A percentile compares a stretch with the other conserved stretches of the same genome.
Conservation (phyloP, 495 filamentous ascomycete species). For the Cetradonia linearis region DNA sequence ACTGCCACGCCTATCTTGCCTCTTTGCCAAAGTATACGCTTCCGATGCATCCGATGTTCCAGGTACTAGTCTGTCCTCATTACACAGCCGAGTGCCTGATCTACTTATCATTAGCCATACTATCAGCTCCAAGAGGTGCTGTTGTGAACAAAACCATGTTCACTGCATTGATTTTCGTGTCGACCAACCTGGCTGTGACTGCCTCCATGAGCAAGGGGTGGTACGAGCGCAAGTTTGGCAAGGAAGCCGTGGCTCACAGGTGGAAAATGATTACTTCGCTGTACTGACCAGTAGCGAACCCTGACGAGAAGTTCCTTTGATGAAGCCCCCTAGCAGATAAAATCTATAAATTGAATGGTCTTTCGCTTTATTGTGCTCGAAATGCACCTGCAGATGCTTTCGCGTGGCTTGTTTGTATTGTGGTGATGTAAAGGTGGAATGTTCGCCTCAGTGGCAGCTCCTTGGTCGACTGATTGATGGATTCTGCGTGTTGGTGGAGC, state of each 20-base stretch:
- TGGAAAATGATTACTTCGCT: conserved; percentile 80
- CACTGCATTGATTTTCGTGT: conserved; percentile 60
- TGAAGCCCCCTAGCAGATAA: neutral
- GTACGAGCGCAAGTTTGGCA: conserved; percentile 74
- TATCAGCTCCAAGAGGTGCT: conserved; percentile 55
- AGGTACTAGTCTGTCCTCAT: conserved; percentile 68
- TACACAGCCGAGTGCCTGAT: conserved; percentile 81
- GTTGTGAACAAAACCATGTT: conserved; percentile 64
- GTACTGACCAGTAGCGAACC: conserved; percentile 30
- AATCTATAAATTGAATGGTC: neutral
- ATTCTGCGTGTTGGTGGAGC: no score
- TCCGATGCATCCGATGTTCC: conserved; percentile 62
- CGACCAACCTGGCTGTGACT: conserved; percentile 70
- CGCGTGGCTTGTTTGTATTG: no score
- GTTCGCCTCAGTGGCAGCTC: no score
- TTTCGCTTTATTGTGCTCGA: no score
- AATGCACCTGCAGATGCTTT: no score
- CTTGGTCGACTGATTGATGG: no score
- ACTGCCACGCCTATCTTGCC: conserved; percentile 70
- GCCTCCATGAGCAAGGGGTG: conserved; percentile 67
- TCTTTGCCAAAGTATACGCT: conserved; percentile 77
- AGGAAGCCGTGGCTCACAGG: conserved; percentile 49
- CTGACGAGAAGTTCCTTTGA: neutral
- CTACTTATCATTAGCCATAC: conserved; percentile 66
- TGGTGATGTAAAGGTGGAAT: no score